Base-by-base conservation (phyloP, 345 rosid genomes). In the Geranium brycei region DNA sequence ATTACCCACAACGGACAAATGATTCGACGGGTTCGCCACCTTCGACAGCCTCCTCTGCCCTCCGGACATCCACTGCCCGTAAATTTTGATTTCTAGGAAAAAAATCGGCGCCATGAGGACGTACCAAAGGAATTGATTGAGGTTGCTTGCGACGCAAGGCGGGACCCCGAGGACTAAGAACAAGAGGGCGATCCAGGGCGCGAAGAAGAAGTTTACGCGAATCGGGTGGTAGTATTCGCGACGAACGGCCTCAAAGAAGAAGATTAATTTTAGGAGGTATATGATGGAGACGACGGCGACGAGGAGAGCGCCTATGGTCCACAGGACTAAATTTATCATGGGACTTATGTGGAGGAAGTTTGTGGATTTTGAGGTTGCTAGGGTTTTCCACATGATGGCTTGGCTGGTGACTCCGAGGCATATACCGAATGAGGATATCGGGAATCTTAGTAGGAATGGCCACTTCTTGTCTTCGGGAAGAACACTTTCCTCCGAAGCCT, bases 41-140 rank as follows among this genome's bases (percentile, higher is more conserved):
- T 87, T 85, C 3, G 98, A 91, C 63, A 89, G 96, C 72, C 98
- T 79, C 64, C 96, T 58, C 62, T 84, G 92, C 1, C 98, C 95
- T 11, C 95, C 95, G 0, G 92, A 89, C 98, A 91, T 91, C 98
- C 96, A 91, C 69, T 89, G 98, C 23, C 98, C 98, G 19, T 91
- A 91, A 35, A 91, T 83, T 71, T 89, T 91, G 28, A 88, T 80
- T 76, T 87, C 98, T 2, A 89, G 85, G 60, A 70, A 63, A 61
- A 91, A 80, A 67, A 89, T 60, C 1, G 98, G 98, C 17, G 85
- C 47, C 96, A 89, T 89, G 11, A 91, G 83, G 60, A 91, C 59
- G 69, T 91, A 91, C 98, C 98, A 91, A 17, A 85, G 88, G 3
- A 70, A 30, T 13, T 66, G 51, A 2, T 75, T 95, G 59, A 84